Base-by-base conservation (phyloP, 352 stramenopile genomes). In the Globisporangium viniferum region DNA sequence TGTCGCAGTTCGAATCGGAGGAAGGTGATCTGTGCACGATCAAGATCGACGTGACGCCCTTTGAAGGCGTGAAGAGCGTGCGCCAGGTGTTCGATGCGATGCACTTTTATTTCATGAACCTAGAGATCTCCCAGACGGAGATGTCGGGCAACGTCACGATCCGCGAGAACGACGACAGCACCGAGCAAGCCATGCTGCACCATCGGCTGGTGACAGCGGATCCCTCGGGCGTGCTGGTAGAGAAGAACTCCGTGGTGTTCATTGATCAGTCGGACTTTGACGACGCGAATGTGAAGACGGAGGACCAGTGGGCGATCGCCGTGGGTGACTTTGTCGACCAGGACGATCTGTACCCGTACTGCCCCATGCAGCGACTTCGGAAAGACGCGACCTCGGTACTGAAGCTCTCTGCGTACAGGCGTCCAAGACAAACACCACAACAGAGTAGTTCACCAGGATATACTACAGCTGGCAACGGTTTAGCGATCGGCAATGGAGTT, bases 121-220 rank as follows among this genome's bases (percentile, higher is more conserved):
- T 82, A 8, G 81, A 89, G 68, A 84, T 89, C 72, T 83, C 76
- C 59, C 80, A 86, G 51, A 82, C 81, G 2, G 81, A 89, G 61
- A 58, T 58, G 61, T 58, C 61, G 6, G 61, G 48, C 22, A 59
- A 46, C 48, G 51, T 66, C n/a, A 66, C 61, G 61, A 66, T 66
- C 51, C 61, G 61, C 22, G 61, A 66, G 61, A 59, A 66, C 29
- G 61, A 66, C 35, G 58, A 79, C 76, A 44, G 29, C 15, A 48
- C 5, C 5, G 60, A 66, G 12, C 56, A 54, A 29, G 35, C 60
- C n/a, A 31, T 58, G 60, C 44, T 58, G 27, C 60, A 66, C 9
- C 48, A 66, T 54, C 60, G 60, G 9, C 27, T 66, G n/a, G 44
- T 66, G 4, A 66, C 60, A 1, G 22, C 24, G 2, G 31, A 58